These are phyloP conservation scores for Gypsophila paniculata DNA, from an alignment of 179 eudicot genomes.

Conservation along the genomic window DNA sequence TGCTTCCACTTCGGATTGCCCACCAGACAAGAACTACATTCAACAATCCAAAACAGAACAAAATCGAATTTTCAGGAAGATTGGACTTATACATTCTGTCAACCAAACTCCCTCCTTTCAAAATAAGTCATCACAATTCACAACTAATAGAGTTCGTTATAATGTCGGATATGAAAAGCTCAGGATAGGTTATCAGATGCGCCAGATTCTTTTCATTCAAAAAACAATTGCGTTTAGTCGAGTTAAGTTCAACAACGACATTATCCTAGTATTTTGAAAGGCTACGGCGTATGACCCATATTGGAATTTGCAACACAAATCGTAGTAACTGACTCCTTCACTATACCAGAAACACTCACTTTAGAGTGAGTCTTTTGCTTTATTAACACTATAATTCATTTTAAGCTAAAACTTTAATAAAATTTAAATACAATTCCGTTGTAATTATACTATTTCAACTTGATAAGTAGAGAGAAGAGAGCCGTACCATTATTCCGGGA, in stretches of 20 bases:
- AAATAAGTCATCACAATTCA: background rate
- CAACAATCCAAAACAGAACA: conserved; percentile 11
- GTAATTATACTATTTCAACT: background rate
- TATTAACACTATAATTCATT: background rate
- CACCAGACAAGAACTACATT: conserved; percentile 81
- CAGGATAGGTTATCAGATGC: background rate
- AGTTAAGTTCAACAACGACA: no score
- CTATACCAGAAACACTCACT: no score
- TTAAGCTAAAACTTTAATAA: background rate
- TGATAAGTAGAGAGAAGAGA: background rate
- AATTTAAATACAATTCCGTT: background rate
- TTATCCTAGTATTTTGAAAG: no score
- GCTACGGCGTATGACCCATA: no score
- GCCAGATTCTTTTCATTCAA: conserved; percentile 2
- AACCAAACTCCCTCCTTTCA: background rate
- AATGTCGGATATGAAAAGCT: background rate
- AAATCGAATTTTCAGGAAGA: no score
- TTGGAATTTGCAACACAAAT: no score
- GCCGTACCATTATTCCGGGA: conserved; percentile 87
- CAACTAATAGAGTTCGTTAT: background rate
- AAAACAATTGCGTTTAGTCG: background rate
- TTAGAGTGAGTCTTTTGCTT: no score
- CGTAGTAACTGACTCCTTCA: no score
- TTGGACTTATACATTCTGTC: no score
- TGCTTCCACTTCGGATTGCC: conserved; percentile 94